A percentile compares a stretch with the other conserved stretches of the same genome.
These are phyloP conservation scores for Gloeostereum incarnatum DNA, from an alignment of 768 basidiomycete genomes.

Conservation along the genomic window DNA sequence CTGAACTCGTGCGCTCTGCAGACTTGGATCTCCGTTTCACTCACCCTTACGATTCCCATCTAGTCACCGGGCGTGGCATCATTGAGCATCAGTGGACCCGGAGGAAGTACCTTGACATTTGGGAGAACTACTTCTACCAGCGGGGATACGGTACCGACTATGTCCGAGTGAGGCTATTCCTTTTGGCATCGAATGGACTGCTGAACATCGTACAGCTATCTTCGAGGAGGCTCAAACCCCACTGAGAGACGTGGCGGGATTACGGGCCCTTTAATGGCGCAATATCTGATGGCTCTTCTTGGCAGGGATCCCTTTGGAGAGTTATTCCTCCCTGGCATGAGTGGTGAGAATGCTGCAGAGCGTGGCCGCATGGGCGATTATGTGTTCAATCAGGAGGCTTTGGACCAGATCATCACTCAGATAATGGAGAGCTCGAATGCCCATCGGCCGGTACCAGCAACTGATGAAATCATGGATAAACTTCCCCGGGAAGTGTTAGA, in stretches of 20 bases:
- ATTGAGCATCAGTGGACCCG: too few relatives aligned
- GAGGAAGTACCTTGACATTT: too few relatives aligned
- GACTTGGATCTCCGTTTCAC: not conserved
- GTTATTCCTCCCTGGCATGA: constrained; percentile 24
- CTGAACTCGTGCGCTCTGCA: too few relatives aligned
- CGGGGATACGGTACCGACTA: constrained; percentile 31
- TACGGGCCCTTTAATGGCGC: constrained; percentile 56
- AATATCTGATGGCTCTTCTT: constrained; percentile 62
- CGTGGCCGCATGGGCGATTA: constrained; percentile 79
- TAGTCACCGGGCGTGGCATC: too few relatives aligned
- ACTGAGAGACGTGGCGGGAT: constrained; percentile 29
- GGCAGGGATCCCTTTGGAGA: constrained; percentile 39
- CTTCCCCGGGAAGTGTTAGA: constrained; percentile 57
- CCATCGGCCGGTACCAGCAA: constrained; percentile 74
- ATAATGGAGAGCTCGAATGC: constrained; percentile 77
- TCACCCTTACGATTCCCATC: too few relatives aligned
- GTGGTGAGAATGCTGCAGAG: constrained; percentile 27
- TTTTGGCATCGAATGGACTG: not conserved
- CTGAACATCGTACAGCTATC: constrained; percentile 19
- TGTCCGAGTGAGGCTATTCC: constrained; percentile 41
- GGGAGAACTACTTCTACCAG: too few relatives aligned
- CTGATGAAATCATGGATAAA: constrained; percentile 67
- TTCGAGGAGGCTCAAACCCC: constrained; percentile 19
- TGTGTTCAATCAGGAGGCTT: constrained; percentile 83
- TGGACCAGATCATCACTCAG: constrained; percentile 81